Base-by-base conservation (phyloP, 768 basidiomycete genomes). In the Lentinula raphanica region DNA sequence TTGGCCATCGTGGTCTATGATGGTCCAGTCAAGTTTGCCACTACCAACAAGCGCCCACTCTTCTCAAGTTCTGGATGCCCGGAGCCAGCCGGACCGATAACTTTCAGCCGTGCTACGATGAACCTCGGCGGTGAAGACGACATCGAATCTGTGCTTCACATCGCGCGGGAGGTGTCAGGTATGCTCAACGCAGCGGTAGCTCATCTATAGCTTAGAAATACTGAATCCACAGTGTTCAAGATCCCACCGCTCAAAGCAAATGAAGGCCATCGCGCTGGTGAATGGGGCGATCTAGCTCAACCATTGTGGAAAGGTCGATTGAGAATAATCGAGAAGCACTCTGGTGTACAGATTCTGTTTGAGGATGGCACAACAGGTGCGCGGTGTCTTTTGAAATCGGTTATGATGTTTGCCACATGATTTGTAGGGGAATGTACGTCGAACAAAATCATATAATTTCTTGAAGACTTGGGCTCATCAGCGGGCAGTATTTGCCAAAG, bases 261-360 rank as follows among this genome's bases (percentile, higher is more conserved):
- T 65, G 90, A 94, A 67, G 94, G 94, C 8, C 89, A 96, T 73
- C 87, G 92, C 54, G 94, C 94, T 11, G 87, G 86, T 56, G 91
- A 94, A 63, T 98, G 94, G 94, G 92, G 94, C 15, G 89, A 94
- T 71, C 81, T 95, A 40, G 81, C 81, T 17, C 67, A 80, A 56
- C 92, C 92, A 3, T 72, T 98, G 23, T 98, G 94, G 94, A 95
- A 95, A 68, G 94, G 94, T 17, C 80, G 94, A 42, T 74, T 98
- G 62, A 83, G 93, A 59, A 87, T 97, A 59, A 74, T 92, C 25
- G 93, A 97, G 72, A 86, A 83, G 63, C 86, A 85, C 1, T 74
- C 79, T 25, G 79, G 81, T 7, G 91, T 85, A 54, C 75, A 79
- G 21, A 71, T 98, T 56, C 77, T 87, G 56, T 86, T 98, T 59